Evolutionary conservation across 2,329 filamentous ascomycete species (phyloP).

Genomic region (Cordyceps sp.): DNA sequence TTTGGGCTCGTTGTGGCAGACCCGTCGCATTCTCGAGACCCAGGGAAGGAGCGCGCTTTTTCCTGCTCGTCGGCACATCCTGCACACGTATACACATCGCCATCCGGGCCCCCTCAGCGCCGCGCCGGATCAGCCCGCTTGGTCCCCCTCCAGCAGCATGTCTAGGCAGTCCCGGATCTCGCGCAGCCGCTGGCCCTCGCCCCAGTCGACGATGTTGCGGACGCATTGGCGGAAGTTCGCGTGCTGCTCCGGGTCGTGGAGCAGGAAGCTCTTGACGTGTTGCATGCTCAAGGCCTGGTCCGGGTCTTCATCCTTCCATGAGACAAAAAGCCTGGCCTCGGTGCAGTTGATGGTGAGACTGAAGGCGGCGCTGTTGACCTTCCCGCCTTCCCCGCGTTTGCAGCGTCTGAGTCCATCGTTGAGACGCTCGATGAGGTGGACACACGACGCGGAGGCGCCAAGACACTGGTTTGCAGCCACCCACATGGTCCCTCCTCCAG

Average conservation of each 20-base stretch:
- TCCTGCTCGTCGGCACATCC: too few species aligned
- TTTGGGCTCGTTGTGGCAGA: too few species aligned
- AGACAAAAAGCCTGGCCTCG: conserved; percentile 15
- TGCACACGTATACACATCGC: too few species aligned
- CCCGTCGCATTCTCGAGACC: too few species aligned
- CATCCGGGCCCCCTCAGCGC: too few species aligned
- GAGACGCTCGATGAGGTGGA: conserved; percentile 12
- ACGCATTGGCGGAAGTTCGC: conserved; percentile 15
- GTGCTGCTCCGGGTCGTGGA: conserved; percentile 7
- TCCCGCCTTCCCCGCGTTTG: not conserved
- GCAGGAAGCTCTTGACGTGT: conserved; percentile 6
- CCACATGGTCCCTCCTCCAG: conserved; percentile 10
- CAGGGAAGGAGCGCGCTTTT: too few species aligned
- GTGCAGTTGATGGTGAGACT: conserved; percentile 16
- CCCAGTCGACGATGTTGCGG: conserved; percentile 20
- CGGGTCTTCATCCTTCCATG: conserved; percentile 16
- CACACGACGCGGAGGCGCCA: conserved; percentile 12
- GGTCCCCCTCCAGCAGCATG: not conserved
- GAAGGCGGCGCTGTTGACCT: conserved; percentile 13
- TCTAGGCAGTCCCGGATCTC: conserved; percentile 7
- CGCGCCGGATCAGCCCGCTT: too few species aligned
- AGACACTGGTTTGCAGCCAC: conserved; percentile 19
- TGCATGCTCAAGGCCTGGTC: conserved; percentile 14
- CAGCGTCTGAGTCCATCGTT: conserved; percentile 4
- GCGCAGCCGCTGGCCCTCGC: conserved; percentile 9